phyloP scores from a whole-genome alignment of 23 red algal species.

The Agarophyton chilense region DNA sequence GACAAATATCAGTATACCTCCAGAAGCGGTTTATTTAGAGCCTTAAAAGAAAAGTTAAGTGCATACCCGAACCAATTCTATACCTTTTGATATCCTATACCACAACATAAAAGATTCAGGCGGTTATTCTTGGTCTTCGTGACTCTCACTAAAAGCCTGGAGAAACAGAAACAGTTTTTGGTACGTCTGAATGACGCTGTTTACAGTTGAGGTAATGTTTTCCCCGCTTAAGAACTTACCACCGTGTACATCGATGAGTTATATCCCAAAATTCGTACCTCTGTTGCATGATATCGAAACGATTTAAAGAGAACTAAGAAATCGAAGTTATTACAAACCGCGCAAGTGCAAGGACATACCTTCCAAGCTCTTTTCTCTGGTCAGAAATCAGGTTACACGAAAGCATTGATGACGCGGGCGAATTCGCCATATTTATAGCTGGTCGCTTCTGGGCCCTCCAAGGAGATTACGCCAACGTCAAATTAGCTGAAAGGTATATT shows the following conservation, averaged over 20 bases:
- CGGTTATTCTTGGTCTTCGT: no score
- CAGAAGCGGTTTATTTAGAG: neutral
- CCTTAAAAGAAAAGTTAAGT: no score
- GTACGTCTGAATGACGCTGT: neutral
- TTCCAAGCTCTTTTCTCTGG: neutral
- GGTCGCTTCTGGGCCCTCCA: no score
- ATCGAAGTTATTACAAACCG: neutral
- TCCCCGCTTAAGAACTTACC: neutral
- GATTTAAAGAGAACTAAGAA: neutral
- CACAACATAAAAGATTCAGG: no score
- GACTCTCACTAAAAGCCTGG: no score
- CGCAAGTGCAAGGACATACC: neutral
- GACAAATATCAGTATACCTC: neutral
- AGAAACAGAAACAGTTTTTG: neutral
- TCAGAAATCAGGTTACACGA: no score
- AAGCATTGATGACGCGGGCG: no score
- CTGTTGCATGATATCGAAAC: neutral
- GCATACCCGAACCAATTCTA: no score
- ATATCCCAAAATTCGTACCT: neutral
- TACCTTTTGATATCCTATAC: no score
- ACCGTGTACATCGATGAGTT: neutral
- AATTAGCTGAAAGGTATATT: no score
- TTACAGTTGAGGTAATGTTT: neutral
- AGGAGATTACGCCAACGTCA: no score
- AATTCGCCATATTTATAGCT: no score